Conservation (phyloP, 129 eudicot genomes). For the Tagetes erecta region DNA sequence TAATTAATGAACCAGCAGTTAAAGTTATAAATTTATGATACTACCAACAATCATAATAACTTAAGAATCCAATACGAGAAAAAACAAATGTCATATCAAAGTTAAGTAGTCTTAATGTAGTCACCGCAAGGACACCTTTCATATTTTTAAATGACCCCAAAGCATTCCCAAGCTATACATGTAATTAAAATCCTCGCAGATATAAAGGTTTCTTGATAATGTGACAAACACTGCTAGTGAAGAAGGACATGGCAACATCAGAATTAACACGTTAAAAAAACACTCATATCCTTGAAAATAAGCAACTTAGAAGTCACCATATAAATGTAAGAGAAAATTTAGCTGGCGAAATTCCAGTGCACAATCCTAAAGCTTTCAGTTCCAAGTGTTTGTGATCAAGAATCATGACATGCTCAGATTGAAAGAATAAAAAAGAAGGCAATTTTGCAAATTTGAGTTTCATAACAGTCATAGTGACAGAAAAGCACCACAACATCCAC, state of each 20-base stretch:
- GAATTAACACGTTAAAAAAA: not conserved
- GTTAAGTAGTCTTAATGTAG: not conserved
- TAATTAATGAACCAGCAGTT: not conserved
- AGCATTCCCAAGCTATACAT: constrained; percentile 16
- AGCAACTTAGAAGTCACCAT: not conserved
- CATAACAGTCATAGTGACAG: not conserved
- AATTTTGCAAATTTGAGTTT: not conserved
- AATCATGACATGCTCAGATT: not conserved
- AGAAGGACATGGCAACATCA: not conserved
- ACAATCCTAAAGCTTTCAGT: not conserved
- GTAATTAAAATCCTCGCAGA: not conserved
- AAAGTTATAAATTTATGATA: not conserved
- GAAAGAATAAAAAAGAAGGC: not conserved
- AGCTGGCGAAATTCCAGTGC: not conserved
- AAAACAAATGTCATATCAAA: not conserved
- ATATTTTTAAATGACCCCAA: constrained; percentile 9
- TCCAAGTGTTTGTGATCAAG: not conserved
- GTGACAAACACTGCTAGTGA: not conserved
- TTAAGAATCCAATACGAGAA: not conserved
- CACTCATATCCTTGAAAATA: constrained; percentile 1
- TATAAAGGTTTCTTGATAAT: not conserved
- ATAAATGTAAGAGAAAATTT: not conserved
- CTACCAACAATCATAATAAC: not conserved
- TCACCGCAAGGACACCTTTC: constrained; percentile 2
- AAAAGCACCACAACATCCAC: not conserved